Percentiles rank a stretch among this genome's conserved stretches.
These are phyloP conservation scores for Candida xiaguanensis DNA, from an alignment of 805 yeast genomes.

Conservation along the genomic window DNA sequence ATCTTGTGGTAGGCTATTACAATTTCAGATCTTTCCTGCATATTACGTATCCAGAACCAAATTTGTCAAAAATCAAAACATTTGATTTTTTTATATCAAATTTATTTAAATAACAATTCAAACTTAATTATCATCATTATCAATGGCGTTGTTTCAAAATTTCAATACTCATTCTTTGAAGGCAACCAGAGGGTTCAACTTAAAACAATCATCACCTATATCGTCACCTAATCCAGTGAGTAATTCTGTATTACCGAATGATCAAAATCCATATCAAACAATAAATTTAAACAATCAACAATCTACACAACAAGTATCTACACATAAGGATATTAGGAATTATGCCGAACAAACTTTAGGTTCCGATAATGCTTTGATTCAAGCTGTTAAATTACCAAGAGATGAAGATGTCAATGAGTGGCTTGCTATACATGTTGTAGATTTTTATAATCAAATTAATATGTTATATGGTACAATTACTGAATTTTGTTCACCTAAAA, in stretches of 20 bases:
- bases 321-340: conserved; percentile 72
- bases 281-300: conserved; percentile 18
- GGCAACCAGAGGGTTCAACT: conserved; percentile 41
- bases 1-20: no score
- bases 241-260: conserved; percentile 27
- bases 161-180: conserved; percentile 42
- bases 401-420: conserved; percentile 92
- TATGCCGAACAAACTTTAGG: conserved; percentile 96
- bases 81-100: not conserved
- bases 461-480: conserved; percentile 96
- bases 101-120: no score
- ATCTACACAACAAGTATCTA: conserved; percentile 31
- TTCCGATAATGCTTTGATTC: conserved; percentile 82
- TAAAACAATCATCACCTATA: conserved; percentile 37
- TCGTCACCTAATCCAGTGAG: conserved; percentile 38
- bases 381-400: conserved; percentile 89
- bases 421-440: conserved; percentile 97
- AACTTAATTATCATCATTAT: no score
- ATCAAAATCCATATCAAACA: conserved; percentile 28
- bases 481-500: conserved; percentile 90
- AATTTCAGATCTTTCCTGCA: no score
- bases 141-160: conserved; percentile 41
- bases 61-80: conserved; percentile 6
- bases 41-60: no score
- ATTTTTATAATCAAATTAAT: conserved; percentile 91